Evolutionary conservation across 345 rosid genomes (phyloP), one percentile per base, ranked within the genome.

Genomic region (Dimocarpus longan): DNA sequence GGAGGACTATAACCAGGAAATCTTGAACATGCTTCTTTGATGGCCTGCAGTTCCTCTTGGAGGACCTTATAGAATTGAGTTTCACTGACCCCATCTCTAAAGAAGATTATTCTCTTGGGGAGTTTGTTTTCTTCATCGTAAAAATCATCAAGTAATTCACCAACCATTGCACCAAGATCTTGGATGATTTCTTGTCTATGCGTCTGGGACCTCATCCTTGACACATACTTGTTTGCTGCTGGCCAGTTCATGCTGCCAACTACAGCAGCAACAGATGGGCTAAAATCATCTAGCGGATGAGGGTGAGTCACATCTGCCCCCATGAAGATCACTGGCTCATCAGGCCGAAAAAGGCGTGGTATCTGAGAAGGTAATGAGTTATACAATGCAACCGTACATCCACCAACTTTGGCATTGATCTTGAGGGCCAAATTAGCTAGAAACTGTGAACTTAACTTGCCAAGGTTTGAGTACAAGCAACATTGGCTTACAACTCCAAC

Each of bases 161-260:
- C 90, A 50, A 86, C 97, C 99, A 93, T 95, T 79, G 87, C 86
- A 48, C 85, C 90, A 72, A 95, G 95, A 74, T 95, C 97, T 81
- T 89, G 88, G 76, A 95, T 95, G 71, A 95, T 93, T 78, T 95
- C 99, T 81, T 95, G 93, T 59, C 98, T 78, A 79, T 95, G 98
- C n/a, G 94, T 92, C 77, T 96, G 98, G n/a, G 99, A 96, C 82
- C 95, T 82, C 97, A 96, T 96, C 71, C 97, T 85, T 0, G 98
- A 96, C 0, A 85, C 89, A 40, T 96, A 96, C 79, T 89, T 87
- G 93, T 96, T 96, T 62, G 97, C 97, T 19, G 94, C 92, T 1
- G 99, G 98, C 99, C 99, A 96, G 88, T 93, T 96, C 89, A 96
- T 88, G 91, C 98, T 96, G n/a, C 98, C 99, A 42, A 96, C 99